These are phyloP conservation scores for Silene uniflora DNA, from an alignment of 148 eudicot species.

Conservation along the genomic window DNA sequence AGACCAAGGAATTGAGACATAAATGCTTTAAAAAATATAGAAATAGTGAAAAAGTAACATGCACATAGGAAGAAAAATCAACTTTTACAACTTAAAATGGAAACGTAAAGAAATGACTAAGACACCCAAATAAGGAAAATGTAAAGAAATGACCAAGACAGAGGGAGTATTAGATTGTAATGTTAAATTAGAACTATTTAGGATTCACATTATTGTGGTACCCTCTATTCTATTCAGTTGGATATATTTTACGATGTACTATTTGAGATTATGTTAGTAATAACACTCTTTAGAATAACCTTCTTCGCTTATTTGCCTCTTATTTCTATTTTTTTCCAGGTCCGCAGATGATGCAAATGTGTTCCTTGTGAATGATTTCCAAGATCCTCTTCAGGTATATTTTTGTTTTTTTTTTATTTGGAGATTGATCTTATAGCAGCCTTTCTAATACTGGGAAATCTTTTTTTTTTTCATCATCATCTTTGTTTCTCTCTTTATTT, in stretches of 20 bases:
- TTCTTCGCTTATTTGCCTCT: not conserved
- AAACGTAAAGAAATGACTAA: too few relatives aligned
- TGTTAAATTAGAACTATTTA: not conserved
- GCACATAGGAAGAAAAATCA: not conserved
- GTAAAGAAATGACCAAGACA: too few relatives aligned
- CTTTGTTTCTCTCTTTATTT: not conserved
- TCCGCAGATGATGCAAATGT: slow-evolving; percentile 93
- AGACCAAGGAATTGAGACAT: too few relatives aligned
- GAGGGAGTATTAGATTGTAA: not conserved
- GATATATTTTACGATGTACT: not conserved
- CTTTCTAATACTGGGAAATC: not conserved
- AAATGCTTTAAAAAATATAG: too few relatives aligned
- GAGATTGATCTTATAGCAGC: not conserved
- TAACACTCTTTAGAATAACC: not conserved
- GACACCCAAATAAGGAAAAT: too few relatives aligned
- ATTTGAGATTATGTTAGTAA: not conserved
- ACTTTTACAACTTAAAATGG: too few relatives aligned
- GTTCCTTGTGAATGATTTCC: slow-evolving; percentile 83
- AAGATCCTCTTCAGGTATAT: slow-evolving; percentile 89
- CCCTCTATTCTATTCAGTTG: not conserved
- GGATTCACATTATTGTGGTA: not conserved
- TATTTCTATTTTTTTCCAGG: slow-evolving; percentile 39
- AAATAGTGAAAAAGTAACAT: not conserved
- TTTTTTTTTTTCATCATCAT: not conserved
- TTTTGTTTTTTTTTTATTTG: not conserved